phyloP scores from a whole-genome alignment of 2,329 filamentous ascomycete genomes.

The Ascochyta rabiei region DNA sequence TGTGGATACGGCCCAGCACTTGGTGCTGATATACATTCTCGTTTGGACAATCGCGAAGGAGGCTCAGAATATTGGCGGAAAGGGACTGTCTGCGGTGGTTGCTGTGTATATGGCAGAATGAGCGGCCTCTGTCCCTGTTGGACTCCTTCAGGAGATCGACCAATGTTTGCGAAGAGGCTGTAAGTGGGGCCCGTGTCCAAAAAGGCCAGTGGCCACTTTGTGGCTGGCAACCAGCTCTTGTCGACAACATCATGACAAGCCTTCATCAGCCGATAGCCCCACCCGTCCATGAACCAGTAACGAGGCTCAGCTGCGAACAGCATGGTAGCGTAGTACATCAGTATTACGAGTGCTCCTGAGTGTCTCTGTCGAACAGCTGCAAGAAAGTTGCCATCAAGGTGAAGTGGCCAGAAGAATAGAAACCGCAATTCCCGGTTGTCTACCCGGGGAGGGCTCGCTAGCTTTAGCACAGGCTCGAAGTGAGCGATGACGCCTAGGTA shows the following conservation, averaged over 20 bases:
- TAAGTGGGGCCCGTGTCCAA: conserved; percentile 17
- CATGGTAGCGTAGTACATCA: conserved; percentile 49
- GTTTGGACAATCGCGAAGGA: not conserved
- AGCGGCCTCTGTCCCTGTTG: not conserved
- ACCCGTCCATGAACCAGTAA: conserved; percentile 50
- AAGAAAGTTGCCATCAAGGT: conserved; percentile 42
- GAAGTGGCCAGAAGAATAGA: conserved; percentile 48
- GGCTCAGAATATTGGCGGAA: conserved; percentile 3
- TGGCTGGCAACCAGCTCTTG: conserved; percentile 29
- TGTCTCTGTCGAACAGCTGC: conserved; percentile 38
- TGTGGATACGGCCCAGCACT: conserved; percentile 1
- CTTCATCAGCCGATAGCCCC: conserved; percentile 38
- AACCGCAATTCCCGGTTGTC: conserved; percentile 46
- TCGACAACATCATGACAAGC: conserved; percentile 31
- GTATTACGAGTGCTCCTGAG: conserved; percentile 44
- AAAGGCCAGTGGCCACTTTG: conserved; percentile 38
- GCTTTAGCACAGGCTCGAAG: conserved; percentile 29
- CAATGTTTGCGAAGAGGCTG: conserved; percentile 3
- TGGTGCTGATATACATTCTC: not conserved
- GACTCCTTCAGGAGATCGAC: not conserved
- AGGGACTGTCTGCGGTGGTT: conserved; percentile 5
- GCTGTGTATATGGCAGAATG: conserved; percentile 6
- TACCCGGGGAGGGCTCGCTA: conserved; percentile 28
- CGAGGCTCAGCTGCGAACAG: conserved; percentile 41
- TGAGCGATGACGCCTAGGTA: conserved; percentile 24